A percentile compares a stretch with the other conserved stretches of the same genome.
These are phyloP conservation scores for Starmerella davenportii DNA, from an alignment of 805 yeast species.

Conservation along the genomic window DNA sequence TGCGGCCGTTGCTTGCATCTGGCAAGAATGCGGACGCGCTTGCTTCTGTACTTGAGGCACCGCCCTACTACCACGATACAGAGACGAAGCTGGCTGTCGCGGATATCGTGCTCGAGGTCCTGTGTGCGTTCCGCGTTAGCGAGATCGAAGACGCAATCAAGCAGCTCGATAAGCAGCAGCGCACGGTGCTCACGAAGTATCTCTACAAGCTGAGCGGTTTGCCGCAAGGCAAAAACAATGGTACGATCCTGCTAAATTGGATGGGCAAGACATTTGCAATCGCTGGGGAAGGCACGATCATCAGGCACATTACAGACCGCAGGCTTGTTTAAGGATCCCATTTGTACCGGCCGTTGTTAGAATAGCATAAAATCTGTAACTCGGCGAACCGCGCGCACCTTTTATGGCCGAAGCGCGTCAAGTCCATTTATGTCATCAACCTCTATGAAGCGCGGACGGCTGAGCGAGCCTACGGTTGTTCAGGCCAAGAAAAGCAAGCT, in stretches of 20 bases:
- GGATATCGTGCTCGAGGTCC: conserved; percentile 46
- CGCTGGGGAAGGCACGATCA: conserved; percentile 78
- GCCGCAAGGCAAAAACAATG: conserved; percentile 46
- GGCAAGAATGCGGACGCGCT: conserved; percentile 61
- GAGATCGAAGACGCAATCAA: conserved; percentile 50
- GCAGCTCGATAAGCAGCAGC: conserved; percentile 42
- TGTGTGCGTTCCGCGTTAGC: conserved; percentile 45
- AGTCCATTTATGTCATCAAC: background rate
- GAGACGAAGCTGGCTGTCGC: conserved; percentile 35
- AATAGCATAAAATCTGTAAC: no score
- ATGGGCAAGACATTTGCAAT: conserved; percentile 72
- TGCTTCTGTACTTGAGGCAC: conserved; percentile 40
- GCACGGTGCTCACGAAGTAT: conserved; percentile 64
- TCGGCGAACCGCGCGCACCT: no score
- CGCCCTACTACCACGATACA: conserved; percentile 69
- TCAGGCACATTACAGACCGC: conserved; percentile 72
- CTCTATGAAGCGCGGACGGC: conserved; percentile 4
- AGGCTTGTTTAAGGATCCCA: conserved; percentile 50
- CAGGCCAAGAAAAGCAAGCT: background rate
- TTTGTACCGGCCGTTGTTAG: no score
- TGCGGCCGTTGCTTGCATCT: conserved; percentile 45
- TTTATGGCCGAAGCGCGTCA: no score
- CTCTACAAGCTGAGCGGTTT: conserved; percentile 71
- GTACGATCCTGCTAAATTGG: conserved; percentile 78
- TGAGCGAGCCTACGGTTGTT: background rate